phyloP scores from a whole-genome alignment of 352 stramenopile species.

The Pythium brassicae region DNA sequence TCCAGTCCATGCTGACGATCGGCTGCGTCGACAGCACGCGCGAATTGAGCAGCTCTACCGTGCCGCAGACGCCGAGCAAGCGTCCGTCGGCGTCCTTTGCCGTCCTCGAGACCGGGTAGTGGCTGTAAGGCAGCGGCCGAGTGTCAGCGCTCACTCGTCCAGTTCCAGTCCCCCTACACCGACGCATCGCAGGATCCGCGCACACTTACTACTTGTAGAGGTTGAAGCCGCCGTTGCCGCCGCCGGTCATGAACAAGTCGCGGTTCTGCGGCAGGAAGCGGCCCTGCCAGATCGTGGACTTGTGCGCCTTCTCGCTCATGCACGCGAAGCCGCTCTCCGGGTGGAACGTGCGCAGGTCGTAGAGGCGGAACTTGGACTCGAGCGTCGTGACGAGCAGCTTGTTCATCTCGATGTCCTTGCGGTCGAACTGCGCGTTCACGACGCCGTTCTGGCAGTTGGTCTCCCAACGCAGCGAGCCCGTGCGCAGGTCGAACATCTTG shows the following conservation, averaged over 20 bases:
- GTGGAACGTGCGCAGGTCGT: constrained; percentile 93
- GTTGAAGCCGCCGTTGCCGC: constrained; percentile 96
- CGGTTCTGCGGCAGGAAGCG: constrained; percentile 95
- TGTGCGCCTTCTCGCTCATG: constrained; percentile 91
- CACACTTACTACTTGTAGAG: constrained; percentile 94
- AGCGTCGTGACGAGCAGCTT: constrained; percentile 94
- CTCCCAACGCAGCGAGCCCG: constrained; percentile 92
- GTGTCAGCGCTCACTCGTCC: not conserved
- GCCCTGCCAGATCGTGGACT: constrained; percentile 94
- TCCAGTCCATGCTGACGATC: constrained; percentile 97
- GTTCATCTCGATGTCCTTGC: constrained; percentile 98
- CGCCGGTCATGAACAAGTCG: constrained; percentile 95
- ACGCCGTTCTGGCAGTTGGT: constrained; percentile 96
- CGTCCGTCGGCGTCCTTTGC: constrained; percentile 83
- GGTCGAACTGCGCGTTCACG: constrained; percentile 94
- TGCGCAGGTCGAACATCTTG: constrained; percentile 96
- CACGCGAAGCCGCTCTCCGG: constrained; percentile 90
- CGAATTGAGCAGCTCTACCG: constrained; percentile 94
- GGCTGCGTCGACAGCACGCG: constrained; percentile 94
- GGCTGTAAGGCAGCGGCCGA: constrained; percentile 23
- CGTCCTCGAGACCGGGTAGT: constrained; percentile 78
- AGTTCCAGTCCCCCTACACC: not conserved
- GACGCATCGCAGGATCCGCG: not conserved
- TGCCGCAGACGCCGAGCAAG: constrained; percentile 86
- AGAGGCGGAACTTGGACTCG: constrained; percentile 95